phyloP scores from a whole-genome alignment of 2,329 filamentous ascomycete genomes.

The Lasiodiplodia gonubiensis region DNA sequence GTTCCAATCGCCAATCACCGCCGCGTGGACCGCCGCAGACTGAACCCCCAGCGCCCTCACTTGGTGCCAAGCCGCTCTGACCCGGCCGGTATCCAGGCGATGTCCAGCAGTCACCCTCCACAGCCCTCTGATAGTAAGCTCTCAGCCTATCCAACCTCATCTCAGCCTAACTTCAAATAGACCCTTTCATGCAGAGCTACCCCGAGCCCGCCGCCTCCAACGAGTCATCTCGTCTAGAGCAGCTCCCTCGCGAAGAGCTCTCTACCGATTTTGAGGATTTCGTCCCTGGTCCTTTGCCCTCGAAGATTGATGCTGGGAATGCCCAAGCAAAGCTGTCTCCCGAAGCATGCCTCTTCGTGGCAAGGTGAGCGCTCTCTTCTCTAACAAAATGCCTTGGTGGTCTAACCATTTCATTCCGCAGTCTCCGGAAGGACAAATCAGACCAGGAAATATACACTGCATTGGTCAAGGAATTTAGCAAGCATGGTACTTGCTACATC shows the following conservation, averaged over 20 bases:
- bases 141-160: neutral
- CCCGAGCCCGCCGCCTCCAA: neutral
- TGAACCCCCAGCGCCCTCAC: neutral
- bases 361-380: slow-evolving; percentile 18
- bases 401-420: neutral
- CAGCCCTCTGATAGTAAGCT: neutral
- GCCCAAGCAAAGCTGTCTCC: slow-evolving; percentile 17
- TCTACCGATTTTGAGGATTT: neutral
- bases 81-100: neutral
- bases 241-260: neutral
- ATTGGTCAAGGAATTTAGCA: neutral
- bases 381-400: neutral
- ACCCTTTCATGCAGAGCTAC: neutral
- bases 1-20: neutral
- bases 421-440: slow-evolving; percentile 5
- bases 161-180: neutral
- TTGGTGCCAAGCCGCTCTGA: slow-evolving; percentile 1
- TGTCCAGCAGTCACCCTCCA: neutral
- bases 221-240: neutral
- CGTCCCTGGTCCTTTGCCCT: neutral
- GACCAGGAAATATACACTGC: slow-evolving; percentile 4
- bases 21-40: no score
- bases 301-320: slow-evolving; percentile 7
- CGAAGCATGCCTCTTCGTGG: slow-evolving; percentile 24
- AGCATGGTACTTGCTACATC: slow-evolving; percentile 18